Evolutionary conservation across 352 stramenopile species (phyloP).

Genomic region (Phytophthora sojae): DNA sequence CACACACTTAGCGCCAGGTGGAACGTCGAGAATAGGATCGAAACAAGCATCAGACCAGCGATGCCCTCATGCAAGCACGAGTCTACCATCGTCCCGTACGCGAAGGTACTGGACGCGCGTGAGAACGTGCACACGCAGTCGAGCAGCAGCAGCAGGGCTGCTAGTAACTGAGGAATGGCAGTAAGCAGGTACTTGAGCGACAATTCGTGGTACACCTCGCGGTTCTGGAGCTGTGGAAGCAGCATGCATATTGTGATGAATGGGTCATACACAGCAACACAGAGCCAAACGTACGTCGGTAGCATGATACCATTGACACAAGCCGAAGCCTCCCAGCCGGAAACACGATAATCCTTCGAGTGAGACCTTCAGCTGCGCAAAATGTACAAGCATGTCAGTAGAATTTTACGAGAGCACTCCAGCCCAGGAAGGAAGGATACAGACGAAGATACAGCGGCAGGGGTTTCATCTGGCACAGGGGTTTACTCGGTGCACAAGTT

Average conservation of each 20-base stretch:
- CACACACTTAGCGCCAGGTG: slow-evolving; percentile 59
- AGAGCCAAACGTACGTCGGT: slow-evolving; percentile 43
- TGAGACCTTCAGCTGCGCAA: neutral
- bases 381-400: neutral
- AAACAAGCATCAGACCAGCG: slow-evolving; percentile 42
- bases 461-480: too few relatives aligned
- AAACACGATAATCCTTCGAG: slow-evolving; percentile 1
- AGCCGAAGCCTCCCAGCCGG: slow-evolving; percentile 42
- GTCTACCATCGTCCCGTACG: slow-evolving; percentile 57
- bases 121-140: slow-evolving; percentile 73
- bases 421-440: slow-evolving; percentile 45
- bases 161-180: slow-evolving; percentile 54
- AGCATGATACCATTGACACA: slow-evolving; percentile 65
- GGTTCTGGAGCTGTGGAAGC: slow-evolving; percentile 40
- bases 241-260: neutral
- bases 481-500: too few relatives aligned
- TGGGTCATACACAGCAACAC: too few relatives aligned
- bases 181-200: slow-evolving; percentile 68
- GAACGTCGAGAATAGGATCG: slow-evolving; percentile 57
- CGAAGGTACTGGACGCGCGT: slow-evolving; percentile 43
- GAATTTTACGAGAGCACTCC: slow-evolving; percentile 27
- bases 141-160: slow-evolving; percentile 54
- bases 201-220: slow-evolving; percentile 45
- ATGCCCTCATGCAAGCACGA: slow-evolving; percentile 67
- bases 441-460: slow-evolving; percentile 18